Percentiles rank a stretch among this genome's conserved stretches.
phyloP scores from a whole-genome alignment of 768 basidiomycete genomes.

The Xerocomus potaroensis region DNA sequence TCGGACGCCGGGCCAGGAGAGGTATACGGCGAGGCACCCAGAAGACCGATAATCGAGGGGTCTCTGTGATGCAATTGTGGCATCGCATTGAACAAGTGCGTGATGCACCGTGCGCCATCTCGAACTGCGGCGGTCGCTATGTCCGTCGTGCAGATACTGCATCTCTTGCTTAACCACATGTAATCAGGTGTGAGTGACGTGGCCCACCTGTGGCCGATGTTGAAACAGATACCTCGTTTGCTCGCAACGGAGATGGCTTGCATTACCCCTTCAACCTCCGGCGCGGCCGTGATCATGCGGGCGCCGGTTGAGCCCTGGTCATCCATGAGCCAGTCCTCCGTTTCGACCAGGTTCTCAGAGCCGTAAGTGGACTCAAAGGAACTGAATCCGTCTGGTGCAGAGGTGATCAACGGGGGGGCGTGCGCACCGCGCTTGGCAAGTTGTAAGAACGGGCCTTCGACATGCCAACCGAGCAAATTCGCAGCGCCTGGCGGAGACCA shows the following conservation, averaged over 20 bases:
- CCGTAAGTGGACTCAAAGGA: constrained; percentile 78
- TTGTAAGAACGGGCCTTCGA: constrained; percentile 86
- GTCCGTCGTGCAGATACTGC: constrained; percentile 69
- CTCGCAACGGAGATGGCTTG: constrained; percentile 55
- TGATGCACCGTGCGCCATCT: constrained; percentile 79
- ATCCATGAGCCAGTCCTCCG: constrained; percentile 65
- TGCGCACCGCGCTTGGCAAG: constrained; percentile 83
- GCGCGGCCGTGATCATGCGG: constrained; percentile 81
- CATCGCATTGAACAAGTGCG: constrained; percentile 94
- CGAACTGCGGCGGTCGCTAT: constrained; percentile 67
- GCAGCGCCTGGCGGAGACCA: constrained; percentile 62
- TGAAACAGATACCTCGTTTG: constrained; percentile 68
- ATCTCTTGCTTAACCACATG: constrained; percentile 1
- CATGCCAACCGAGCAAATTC: constrained; percentile 83
- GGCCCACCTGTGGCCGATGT: constrained; percentile 82
- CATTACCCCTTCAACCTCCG: constrained; percentile 83
- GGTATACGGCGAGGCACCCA: constrained; percentile 71
- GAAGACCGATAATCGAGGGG: constrained; percentile 84
- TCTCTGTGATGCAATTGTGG: constrained; percentile 86
- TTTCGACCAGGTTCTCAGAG: constrained; percentile 53
- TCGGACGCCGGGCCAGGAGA: constrained; percentile 38
- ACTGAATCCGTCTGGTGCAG: constrained; percentile 57
- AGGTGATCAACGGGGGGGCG: constrained; percentile 56
- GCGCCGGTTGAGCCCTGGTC: constrained; percentile 45
- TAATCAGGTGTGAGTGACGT: not conserved